Base-by-base conservation (phyloP, 768 basidiomycete genomes). In the Russula vinacea region DNA sequence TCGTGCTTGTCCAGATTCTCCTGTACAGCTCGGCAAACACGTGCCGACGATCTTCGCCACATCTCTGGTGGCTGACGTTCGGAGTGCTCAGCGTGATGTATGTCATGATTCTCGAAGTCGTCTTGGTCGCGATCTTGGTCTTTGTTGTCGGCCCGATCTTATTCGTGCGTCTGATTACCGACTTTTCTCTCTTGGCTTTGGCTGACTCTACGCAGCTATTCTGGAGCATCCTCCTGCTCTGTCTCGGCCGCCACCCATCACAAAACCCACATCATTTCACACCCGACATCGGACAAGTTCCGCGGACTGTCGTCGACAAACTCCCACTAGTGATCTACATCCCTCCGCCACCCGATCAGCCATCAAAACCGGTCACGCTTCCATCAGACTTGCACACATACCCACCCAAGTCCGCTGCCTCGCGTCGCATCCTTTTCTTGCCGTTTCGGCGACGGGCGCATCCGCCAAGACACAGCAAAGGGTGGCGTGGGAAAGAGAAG, bases 251-350 rank as follows among this genome's bases (percentile, higher is more conserved):
- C 24, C 89, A 90, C 70, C 91, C 91, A 3, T 72, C 92, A 44
- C 89, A 90, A 71, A 84, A 86, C 62, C 86, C 88, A 9, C 79
- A 81, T 60, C 79, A 83, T 71, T 89, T 92, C 73, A 86, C 85
- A 62, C 90, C 89, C 11, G 90, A 92, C 56, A 83, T 92, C 45
- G 87, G 84, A 6, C 90, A 91, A 71, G 76, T 93, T 9, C 77
- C 90, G 1, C 85, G 84, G 71, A 76, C 84, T 7, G 76, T 87
- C 9, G 90, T 94, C 26, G 88, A 92, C 60, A 81, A 81, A 55
- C 92, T 94, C 44, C 92, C 92, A 1, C 80, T 93, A 24, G 91
- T 92, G 32, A 82, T 91, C 67, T 94, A 92, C 74, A 92, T 94
- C 44, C 90, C 90, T 5, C 82, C 89, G 0, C 89, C 90, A 3